phyloP scores from a whole-genome alignment of 768 basidiomycete species.

The Lactifluus echinatus region DNA sequence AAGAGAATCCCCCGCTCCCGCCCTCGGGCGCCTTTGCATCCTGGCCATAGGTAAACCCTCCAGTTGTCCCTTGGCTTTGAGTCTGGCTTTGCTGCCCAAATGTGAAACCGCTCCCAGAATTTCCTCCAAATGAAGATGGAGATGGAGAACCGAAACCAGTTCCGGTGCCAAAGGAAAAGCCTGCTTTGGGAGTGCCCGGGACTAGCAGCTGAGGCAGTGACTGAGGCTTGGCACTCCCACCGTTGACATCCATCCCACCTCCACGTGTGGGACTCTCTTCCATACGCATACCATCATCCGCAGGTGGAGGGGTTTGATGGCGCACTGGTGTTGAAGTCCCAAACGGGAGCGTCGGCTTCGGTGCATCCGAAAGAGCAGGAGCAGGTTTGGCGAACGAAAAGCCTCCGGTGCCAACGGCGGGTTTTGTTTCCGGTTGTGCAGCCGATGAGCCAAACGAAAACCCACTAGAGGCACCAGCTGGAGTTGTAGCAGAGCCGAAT shows the following conservation, averaged over 20 bases:
- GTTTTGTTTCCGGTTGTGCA: conserved; percentile 17
- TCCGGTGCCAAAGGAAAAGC: conserved; percentile 10
- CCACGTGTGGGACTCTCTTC: conserved; percentile 64
- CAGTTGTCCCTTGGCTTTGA: conserved; percentile 25
- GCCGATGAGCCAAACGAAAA: conserved; percentile 20
- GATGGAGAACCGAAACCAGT: conserved; percentile 7
- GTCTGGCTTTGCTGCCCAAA: conserved; percentile 32
- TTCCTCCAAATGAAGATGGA: conserved; percentile 17
- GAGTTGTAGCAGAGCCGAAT: conserved; percentile 8
- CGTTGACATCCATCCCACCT: conserved; percentile 37
- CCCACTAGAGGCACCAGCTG: not conserved
- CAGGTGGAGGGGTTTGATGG: conserved; percentile 58
- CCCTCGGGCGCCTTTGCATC: conserved; percentile 25
- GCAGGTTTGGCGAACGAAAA: conserved; percentile 44
- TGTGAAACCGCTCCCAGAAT: conserved; percentile 28
- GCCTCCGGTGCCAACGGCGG: not conserved
- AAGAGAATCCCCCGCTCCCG: conserved; percentile 32
- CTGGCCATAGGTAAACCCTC: conserved; percentile 40
- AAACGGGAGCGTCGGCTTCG: conserved; percentile 46
- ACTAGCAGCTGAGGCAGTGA: conserved; percentile 16
- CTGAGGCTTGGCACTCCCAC: conserved; percentile 20
- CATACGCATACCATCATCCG: conserved; percentile 65
- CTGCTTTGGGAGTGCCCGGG: conserved; percentile 11
- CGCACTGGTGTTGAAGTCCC: conserved; percentile 36
- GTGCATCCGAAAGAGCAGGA: not conserved